These are phyloP conservation scores for Globisporangium takayamanum DNA, from an alignment of 352 stramenopile genomes.

Conservation along the genomic window DNA sequence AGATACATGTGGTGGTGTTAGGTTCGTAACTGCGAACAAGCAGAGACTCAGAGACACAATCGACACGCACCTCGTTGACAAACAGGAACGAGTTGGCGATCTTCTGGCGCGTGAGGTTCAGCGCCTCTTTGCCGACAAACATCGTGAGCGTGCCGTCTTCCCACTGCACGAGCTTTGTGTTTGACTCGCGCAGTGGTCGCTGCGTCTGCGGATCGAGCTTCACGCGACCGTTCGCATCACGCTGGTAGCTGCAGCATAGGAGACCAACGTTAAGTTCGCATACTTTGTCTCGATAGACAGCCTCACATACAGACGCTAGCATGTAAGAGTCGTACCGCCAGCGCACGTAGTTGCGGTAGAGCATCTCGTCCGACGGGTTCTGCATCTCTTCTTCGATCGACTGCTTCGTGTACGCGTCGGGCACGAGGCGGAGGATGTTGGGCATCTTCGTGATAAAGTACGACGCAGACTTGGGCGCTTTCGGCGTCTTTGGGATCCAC, in stretches of 20 bases:
- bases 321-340: constrained; percentile 35
- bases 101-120: constrained; percentile 79
- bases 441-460: constrained; percentile 80
- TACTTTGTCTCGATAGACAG: background rate
- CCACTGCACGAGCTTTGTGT: constrained; percentile 83
- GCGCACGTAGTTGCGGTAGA: constrained; percentile 85
- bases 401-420: constrained; percentile 69
- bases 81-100: constrained; percentile 86
- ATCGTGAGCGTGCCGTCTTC: constrained; percentile 81
- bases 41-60: too few relatives aligned
- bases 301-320: background rate
- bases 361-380: constrained; percentile 76
- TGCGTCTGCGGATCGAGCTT: constrained; percentile 59
- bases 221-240: constrained; percentile 50
- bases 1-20: background rate
- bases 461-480: constrained; percentile 46
- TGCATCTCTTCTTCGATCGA: constrained; percentile 72
- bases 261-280: too few relatives aligned
- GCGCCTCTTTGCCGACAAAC: constrained; percentile 78
- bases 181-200: constrained; percentile 58
- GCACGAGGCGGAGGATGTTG: constrained; percentile 80
- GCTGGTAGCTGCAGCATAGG: constrained; percentile 31
- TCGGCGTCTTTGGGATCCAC: constrained; percentile 74
- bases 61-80: constrained; percentile 44
- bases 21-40: too few relatives aligned